A percentile compares a stretch with the other conserved stretches of the same genome.
Conservation (phyloP, 257 asterid species). For the Prunella vulgaris region DNA sequence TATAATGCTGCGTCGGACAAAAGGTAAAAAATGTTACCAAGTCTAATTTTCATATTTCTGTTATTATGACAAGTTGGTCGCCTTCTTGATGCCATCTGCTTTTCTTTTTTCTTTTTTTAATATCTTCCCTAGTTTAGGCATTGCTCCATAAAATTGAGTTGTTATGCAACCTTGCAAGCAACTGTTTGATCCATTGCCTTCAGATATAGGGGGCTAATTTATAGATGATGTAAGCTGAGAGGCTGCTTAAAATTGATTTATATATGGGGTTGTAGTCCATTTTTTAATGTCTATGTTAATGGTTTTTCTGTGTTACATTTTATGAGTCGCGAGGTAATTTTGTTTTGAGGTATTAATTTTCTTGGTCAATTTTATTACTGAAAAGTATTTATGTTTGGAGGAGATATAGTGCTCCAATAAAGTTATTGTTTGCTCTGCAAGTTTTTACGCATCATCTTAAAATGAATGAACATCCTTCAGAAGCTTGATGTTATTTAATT, state of each 20-base stretch:
- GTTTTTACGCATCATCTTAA: not conserved
- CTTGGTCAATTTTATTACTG: not conserved
- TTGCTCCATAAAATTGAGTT: not conserved
- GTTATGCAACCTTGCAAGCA: not conserved
- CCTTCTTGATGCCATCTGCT: not conserved
- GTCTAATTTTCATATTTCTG: conserved; percentile 7
- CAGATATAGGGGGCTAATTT: not conserved
- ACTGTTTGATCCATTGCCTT: not conserved
- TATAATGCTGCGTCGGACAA: conserved; percentile 92
- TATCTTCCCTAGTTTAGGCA: not conserved
- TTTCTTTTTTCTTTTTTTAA: not conserved
- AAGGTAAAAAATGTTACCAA: conserved; percentile 43
- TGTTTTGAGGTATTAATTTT: not conserved
- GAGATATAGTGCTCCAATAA: not conserved
- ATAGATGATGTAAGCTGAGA: not conserved
- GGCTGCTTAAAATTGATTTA: not conserved
- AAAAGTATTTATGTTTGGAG: not conserved
- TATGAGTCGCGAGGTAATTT: not conserved
- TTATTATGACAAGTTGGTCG: not conserved
- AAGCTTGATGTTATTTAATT: conserved; percentile 20
- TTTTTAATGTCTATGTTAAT: not conserved
- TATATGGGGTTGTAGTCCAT: not conserved
- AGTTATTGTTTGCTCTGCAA: conserved; percentile 4
- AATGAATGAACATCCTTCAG: conserved; percentile 9
- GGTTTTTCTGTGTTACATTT: not conserved